Conservation (phyloP, 2,329 filamentous ascomycete species). For the Monosporascus sp. region DNA sequence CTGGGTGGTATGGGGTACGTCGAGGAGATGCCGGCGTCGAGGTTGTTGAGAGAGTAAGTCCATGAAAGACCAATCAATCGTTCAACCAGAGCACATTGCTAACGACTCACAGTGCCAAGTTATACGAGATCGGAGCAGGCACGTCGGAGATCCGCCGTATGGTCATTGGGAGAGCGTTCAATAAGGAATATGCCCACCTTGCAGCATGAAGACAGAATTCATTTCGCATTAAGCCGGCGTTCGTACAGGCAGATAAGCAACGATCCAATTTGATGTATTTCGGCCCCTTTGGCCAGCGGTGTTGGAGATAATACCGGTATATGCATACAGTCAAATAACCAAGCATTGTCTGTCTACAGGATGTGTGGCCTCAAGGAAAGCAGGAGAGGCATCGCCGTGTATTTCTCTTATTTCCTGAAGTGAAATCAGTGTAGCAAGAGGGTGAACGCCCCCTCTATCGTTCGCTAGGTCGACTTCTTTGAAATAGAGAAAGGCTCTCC, state of each 20-base stretch:
- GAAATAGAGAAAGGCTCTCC: too few relatives aligned
- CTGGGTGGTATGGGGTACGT: slow-evolving; percentile 94
- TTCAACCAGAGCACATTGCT: slow-evolving; percentile 13
- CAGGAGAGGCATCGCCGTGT: too few relatives aligned
- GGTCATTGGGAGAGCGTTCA: slow-evolving; percentile 89
- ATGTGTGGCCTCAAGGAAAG: too few relatives aligned
- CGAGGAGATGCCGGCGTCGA: slow-evolving; percentile 87
- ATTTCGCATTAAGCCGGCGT: slow-evolving; percentile 16
- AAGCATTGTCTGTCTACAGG: too few relatives aligned
- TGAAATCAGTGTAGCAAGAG: too few relatives aligned
- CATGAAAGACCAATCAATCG: background rate
- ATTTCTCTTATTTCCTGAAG: too few relatives aligned
- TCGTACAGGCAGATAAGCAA: background rate
- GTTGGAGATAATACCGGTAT: too few relatives aligned
- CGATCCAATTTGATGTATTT: background rate
- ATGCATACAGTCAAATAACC: too few relatives aligned
- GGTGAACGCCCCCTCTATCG: too few relatives aligned
- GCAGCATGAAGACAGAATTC: slow-evolving; percentile 12
- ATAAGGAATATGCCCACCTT: slow-evolving; percentile 65
- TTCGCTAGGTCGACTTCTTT: too few relatives aligned
- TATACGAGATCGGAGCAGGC: slow-evolving; percentile 96
- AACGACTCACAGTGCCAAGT: slow-evolving; percentile 49
- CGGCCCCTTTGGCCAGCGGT: background rate
- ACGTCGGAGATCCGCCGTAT: slow-evolving; percentile 92
- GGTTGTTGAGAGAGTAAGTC: slow-evolving; percentile 66